Percentiles rank a stretch among this genome's conserved stretches.
Conservation (phyloP, 2,329 filamentous ascomycete genomes). For the Chrysoporthe austroafricana region DNA sequence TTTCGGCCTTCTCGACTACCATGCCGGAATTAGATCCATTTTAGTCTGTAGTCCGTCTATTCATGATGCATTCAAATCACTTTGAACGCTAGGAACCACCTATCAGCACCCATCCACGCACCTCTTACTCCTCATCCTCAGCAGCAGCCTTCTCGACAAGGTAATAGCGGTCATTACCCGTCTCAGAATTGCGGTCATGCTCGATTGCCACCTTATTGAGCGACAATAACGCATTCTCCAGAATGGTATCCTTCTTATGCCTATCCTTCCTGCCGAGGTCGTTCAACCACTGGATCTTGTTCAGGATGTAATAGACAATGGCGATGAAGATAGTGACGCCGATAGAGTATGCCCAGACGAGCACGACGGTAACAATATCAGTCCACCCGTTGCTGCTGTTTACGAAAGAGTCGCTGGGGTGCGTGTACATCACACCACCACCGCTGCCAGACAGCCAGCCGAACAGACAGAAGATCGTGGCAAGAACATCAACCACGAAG, state of each 20-base stretch:
- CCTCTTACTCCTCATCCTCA: conserved; percentile 27
- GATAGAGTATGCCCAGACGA: conserved; percentile 69
- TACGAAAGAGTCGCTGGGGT: conserved; percentile 35
- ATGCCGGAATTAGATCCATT: not conserved
- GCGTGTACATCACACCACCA: conserved; percentile 26
- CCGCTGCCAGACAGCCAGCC: conserved; percentile 66
- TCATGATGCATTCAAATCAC: not conserved
- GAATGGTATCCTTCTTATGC: conserved; percentile 62
- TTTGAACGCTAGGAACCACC: not conserved
- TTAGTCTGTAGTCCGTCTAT: not conserved
- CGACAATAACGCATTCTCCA: conserved; percentile 69
- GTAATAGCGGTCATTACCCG: conserved; percentile 23
- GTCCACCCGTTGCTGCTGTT: conserved; percentile 46
- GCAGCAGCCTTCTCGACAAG: conserved; percentile 29
- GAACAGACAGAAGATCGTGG: conserved; percentile 76
- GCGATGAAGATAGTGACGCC: conserved; percentile 68
- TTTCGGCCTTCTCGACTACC: not conserved
- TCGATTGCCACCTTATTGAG: conserved; percentile 66
- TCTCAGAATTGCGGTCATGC: conserved; percentile 52
- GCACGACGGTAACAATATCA: conserved; percentile 63
- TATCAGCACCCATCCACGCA: not conserved
- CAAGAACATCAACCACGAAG: conserved; percentile 70
- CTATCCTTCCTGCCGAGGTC: conserved; percentile 67
- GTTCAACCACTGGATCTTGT: conserved; percentile 61
- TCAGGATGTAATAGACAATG: conserved; percentile 66